Base-by-base conservation (phyloP, 805 yeast genomes). In the Millerozyma acaciae region DNA sequence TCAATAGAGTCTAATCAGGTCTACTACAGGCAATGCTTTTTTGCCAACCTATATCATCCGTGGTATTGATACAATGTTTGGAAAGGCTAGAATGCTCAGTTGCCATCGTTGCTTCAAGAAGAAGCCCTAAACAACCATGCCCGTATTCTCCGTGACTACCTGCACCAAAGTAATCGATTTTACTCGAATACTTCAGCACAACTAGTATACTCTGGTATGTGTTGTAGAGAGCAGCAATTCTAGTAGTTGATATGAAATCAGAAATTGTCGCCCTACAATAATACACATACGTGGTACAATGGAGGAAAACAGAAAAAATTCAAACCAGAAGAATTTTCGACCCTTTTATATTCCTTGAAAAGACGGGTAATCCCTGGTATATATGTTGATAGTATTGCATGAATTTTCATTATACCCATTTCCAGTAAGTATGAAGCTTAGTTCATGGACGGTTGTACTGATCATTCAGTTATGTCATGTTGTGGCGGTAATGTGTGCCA, bases 171-270 rank as follows among this genome's bases (percentile, higher is more conserved):
- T n/a, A 28, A 12, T 20, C 13, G 7, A 12, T 16, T 14, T 9
- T 27, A 21, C 13, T n/a, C 18, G 13, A 41, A 22, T 30, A 26
- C 28, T 24, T 19, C 12, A 16, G 16, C 30, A 27, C 21, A 20
- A 53, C 60, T 59, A 62, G 70, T 63, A 36, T 54, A 52, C 70
- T 67, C 61, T 67, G 47, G 72, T 47, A 63, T 62, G 67, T 52
- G 70, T 67, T 67, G 73, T 67, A 67, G 73, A 66, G 73, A 67
- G 73, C 63, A 53, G 48, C 60, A 55, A 50, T 43, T 61, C 62
- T 66, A 51, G 61, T 47, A 33, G 34, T 37, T 39, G 50, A 36
- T 32, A 31, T 12, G n/a, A 30, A 26, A 23, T 47, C 42, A 17
- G 25, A 49, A 55, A 51, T 47, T 48, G 62, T 44, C 53, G 62